Conservation (phyloP, 2,329 filamentous ascomycete species). For the Neofusicoccum laricinum region DNA sequence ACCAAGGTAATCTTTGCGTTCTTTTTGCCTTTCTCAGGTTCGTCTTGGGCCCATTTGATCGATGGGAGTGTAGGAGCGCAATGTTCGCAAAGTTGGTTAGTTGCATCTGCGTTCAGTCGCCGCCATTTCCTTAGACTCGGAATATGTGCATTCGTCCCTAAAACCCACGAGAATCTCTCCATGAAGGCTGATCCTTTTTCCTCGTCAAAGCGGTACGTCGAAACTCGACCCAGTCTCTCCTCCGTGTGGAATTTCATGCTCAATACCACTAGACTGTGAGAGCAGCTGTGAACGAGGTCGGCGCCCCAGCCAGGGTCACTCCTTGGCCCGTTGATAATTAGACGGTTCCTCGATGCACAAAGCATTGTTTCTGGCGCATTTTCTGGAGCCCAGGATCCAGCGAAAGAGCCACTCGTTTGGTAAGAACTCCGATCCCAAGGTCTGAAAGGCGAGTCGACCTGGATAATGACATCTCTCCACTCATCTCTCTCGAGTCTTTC, state of each 20-base stretch:
- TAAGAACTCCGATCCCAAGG: slow-evolving; percentile 24
- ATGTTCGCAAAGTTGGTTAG: slow-evolving; percentile 16
- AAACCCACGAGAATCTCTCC: slow-evolving; percentile 23
- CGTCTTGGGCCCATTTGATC: slow-evolving; percentile 28
- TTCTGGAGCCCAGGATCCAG: not conserved
- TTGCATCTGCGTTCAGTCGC: not conserved
- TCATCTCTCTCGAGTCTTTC: slow-evolving; percentile 47
- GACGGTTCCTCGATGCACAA: not conserved
- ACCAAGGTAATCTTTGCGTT: not conserved
- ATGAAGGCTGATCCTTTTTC: slow-evolving; percentile 6
- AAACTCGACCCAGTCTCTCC: not conserved
- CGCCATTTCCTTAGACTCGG: slow-evolving; percentile 25
- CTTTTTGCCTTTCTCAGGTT: not conserved
- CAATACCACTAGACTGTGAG: slow-evolving; percentile 22
- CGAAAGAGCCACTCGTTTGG: not conserved
- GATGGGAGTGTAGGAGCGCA: slow-evolving; percentile 28
- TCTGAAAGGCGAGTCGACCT: slow-evolving; percentile 37
- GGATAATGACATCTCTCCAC: slow-evolving; percentile 45
- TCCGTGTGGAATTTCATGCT: slow-evolving; percentile 20
- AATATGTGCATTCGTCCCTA: slow-evolving; percentile 22
- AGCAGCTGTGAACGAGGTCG: slow-evolving; percentile 20
- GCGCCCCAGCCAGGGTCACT: not conserved
- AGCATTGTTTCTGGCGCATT: not conserved
- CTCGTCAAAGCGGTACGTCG: not conserved
- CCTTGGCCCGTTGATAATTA: not conserved